Evolutionary conservation across 805 yeast species (phyloP).

Genomic region (Wickerhamiella kazuoi): DNA sequence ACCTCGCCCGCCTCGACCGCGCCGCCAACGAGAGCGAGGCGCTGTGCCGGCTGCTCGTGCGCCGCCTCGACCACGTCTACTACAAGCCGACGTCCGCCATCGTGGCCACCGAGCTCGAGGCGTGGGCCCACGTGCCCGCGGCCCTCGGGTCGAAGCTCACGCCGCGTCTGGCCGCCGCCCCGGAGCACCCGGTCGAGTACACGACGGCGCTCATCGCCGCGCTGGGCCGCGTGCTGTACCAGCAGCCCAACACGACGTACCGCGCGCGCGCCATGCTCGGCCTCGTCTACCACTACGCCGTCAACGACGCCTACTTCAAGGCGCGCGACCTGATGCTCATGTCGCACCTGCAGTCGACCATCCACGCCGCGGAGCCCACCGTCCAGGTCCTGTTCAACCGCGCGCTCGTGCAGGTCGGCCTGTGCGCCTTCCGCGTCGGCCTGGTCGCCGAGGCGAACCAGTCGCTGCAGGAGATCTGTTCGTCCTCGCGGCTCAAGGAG

Average conservation of each 20-base stretch:
- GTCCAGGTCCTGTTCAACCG: slow-evolving; percentile 89
- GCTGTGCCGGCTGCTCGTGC: slow-evolving; percentile 48
- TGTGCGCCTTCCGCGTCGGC: slow-evolving; percentile 87
- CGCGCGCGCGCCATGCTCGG: slow-evolving; percentile 70
- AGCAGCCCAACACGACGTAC: slow-evolving; percentile 48
- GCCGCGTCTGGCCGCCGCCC: slow-evolving; percentile 20
- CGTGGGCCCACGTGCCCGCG: slow-evolving; percentile 44
- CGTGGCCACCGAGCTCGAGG: slow-evolving; percentile 44
- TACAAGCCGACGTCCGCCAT: slow-evolving; percentile 74
- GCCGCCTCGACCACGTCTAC: slow-evolving; percentile 83
- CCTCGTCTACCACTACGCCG: slow-evolving; percentile 80
- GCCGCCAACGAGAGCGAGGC: slow-evolving; percentile 25
- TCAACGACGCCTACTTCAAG: slow-evolving; percentile 61
- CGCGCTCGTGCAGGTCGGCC: slow-evolving; percentile 86
- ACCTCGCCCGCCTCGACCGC: slow-evolving; percentile 13
- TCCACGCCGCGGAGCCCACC: slow-evolving; percentile 68
- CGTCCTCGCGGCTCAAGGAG: slow-evolving; percentile 74
- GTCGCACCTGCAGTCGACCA: slow-evolving; percentile 70
- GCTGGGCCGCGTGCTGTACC: slow-evolving; percentile 46
- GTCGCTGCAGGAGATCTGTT: slow-evolving; percentile 70
- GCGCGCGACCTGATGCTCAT: slow-evolving; percentile 79
- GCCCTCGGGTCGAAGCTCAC: slow-evolving; percentile 21
- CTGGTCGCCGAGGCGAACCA: slow-evolving; percentile 73
- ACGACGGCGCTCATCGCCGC: slow-evolving; percentile 43
- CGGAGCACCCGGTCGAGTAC: slow-evolving; percentile 22